Conservation (phyloP, 1,284 basidiomycete genomes). For the Microbotryum scabiosae region DNA sequence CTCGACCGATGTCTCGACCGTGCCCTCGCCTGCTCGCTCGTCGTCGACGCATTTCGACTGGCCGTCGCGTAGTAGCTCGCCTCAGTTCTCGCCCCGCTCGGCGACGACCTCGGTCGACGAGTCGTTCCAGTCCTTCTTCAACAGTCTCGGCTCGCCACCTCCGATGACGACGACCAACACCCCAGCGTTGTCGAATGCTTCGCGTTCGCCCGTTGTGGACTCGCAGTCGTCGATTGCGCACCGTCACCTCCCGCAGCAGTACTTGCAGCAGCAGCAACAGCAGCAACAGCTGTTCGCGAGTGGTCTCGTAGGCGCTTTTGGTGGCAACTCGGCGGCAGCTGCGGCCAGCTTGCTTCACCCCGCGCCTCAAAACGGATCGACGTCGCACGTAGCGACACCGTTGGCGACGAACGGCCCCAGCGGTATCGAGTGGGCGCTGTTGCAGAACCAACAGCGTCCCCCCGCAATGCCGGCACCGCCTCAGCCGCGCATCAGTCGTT, state of each 20-base stretch:
- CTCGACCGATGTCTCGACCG: slow-evolving; percentile 3
- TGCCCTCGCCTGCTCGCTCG: slow-evolving; percentile 9
- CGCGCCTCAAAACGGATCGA: too few relatives aligned
- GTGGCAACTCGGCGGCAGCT: too few relatives aligned
- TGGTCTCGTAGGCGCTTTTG: too few relatives aligned
- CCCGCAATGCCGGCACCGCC: slow-evolving; percentile 15
- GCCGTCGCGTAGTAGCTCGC: slow-evolving; percentile 16
- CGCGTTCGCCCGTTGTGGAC: slow-evolving; percentile 18
- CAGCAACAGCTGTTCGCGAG: background rate
- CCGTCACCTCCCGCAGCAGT: slow-evolving; percentile 11
- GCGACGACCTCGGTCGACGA: slow-evolving; percentile 14
- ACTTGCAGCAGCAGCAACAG: slow-evolving; percentile 14
- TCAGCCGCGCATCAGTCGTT: slow-evolving; percentile 43
- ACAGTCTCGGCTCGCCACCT: slow-evolving; percentile 11
- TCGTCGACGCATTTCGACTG: slow-evolving; percentile 4
- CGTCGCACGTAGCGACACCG: too few relatives aligned
- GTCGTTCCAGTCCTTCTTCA: slow-evolving; percentile 18
- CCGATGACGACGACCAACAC: slow-evolving; percentile 1
- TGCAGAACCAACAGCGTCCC: too few relatives aligned
- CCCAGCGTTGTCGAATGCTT: background rate
- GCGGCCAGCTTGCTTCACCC: too few relatives aligned
- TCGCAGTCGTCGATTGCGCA: slow-evolving; percentile 13
- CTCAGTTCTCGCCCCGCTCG: slow-evolving; percentile 25
- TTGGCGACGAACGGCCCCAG: too few relatives aligned
- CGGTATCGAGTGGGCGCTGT: too few relatives aligned